Conservation (phyloP, 306 rosid species). For the Malus sylvestris region DNA sequence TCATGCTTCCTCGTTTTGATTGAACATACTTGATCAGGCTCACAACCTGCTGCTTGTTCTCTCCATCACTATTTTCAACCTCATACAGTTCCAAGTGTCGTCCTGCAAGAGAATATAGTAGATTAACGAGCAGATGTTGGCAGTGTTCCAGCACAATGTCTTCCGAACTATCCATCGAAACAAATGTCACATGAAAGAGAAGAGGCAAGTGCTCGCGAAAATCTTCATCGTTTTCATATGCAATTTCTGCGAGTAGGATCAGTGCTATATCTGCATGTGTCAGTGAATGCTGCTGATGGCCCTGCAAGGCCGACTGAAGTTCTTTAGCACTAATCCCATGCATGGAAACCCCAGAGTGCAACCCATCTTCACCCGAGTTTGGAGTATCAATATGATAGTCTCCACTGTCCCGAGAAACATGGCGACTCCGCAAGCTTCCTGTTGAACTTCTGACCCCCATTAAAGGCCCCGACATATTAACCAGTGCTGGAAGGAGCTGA, state of each 20-base stretch:
- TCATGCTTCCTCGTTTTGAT: constrained; percentile 98
- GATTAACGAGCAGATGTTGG: constrained; percentile 97
- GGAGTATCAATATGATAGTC: constrained; percentile 98
- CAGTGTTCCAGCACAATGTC: constrained; percentile 98
- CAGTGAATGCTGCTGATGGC: constrained; percentile 97
- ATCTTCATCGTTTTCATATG: constrained; percentile 98
- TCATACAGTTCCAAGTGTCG: constrained; percentile 97
- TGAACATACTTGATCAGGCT: constrained; percentile 97
- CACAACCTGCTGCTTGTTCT: constrained; percentile 98
- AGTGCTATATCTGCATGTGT: constrained; percentile 97
- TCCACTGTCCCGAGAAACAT: constrained; percentile 96
- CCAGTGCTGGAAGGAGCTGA: constrained; percentile 88
- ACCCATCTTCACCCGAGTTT: constrained; percentile 93
- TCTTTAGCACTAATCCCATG: constrained; percentile 90
- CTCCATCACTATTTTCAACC: constrained; percentile 94
- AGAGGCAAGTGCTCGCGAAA: constrained; percentile 97
- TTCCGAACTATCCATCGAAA: constrained; percentile 98
- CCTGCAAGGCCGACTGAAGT: constrained; percentile 97
- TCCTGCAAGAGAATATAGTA: constrained; percentile 93
- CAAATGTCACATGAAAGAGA: constrained; percentile 94
- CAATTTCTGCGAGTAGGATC: constrained; percentile 96
- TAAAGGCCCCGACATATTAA: constrained; percentile 97
- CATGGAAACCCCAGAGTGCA: constrained; percentile 49
- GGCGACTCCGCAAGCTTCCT: constrained; percentile 92
- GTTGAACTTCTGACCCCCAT: constrained; percentile 99